phyloP scores from a whole-genome alignment of 2,329 filamentous ascomycete species.

The Microsporum ferrugineum region DNA sequence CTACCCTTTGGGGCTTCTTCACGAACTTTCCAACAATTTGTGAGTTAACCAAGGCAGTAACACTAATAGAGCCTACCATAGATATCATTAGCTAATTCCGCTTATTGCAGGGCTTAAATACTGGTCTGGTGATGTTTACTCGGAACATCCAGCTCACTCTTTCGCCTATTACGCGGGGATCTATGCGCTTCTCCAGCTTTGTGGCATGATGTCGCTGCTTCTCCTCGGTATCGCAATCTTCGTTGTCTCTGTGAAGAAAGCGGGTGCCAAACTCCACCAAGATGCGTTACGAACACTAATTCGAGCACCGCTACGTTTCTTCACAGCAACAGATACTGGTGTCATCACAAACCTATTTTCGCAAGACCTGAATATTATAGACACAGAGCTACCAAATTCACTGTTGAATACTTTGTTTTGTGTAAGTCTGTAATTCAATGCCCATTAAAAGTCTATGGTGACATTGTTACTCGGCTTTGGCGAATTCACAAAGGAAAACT shows the following conservation, averaged over 20 bases:
- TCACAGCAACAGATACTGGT: constrained; percentile 35
- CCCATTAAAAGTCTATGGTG: not conserved
- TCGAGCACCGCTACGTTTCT: constrained; percentile 33
- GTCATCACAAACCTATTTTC: constrained; percentile 37
- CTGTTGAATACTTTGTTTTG: constrained; percentile 21
- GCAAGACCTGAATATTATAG: constrained; percentile 38
- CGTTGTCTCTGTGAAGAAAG: constrained; percentile 15
- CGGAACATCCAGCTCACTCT: constrained; percentile 14
- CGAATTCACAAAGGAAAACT: not conserved
- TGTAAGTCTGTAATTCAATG: not conserved
- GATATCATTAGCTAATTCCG: not conserved
- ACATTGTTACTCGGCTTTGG: not conserved
- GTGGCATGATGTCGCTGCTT: constrained; percentile 16
- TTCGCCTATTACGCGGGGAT: constrained; percentile 19
- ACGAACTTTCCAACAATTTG: constrained; percentile 20
- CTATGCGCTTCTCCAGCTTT: constrained; percentile 21
- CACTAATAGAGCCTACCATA: not conserved
- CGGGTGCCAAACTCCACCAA: constrained; percentile 18
- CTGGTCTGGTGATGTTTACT: constrained; percentile 18
- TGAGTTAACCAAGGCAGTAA: not conserved
- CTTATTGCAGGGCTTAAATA: constrained; percentile 15
- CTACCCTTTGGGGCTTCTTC: constrained; percentile 18
- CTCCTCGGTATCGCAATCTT: constrained; percentile 14
- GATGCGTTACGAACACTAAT: constrained; percentile 15
- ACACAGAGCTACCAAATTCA: constrained; percentile 30